Evolutionary conservation across 768 basidiomycete genomes (phyloP).

Genomic region (Termitomyces sp.): DNA sequence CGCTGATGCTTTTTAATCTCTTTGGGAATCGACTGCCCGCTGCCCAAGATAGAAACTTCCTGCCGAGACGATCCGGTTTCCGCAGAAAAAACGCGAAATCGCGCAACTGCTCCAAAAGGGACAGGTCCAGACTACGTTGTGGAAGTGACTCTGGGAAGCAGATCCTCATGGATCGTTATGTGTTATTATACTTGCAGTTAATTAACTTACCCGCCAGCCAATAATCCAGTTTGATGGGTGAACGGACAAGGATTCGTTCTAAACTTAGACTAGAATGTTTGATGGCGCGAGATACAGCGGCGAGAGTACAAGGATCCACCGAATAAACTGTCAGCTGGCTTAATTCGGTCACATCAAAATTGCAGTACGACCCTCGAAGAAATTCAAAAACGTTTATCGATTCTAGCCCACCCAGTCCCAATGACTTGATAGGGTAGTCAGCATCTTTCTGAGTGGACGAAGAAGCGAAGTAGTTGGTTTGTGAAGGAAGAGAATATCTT

Average conservation of each 20-base stretch:
- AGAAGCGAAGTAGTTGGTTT: neutral
- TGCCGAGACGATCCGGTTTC: neutral
- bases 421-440: neutral
- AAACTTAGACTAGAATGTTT: neutral
- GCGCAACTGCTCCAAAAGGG: neutral
- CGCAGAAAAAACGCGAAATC: neutral
- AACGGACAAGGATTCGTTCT: neutral
- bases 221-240: neutral
- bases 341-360: neutral
- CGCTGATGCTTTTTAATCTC: neutral
- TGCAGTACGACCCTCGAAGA: neutral
- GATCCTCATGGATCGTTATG: neutral
- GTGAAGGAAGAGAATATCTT: neutral
- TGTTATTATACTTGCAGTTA: neutral
- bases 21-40: neutral
- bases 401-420: conserved; percentile 2
- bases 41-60: neutral
- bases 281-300: neutral
- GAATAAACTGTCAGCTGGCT: neutral
- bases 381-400: neutral
- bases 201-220: neutral
- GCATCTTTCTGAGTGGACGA: neutral
- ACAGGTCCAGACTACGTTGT: neutral
- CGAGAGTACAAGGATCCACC: neutral
- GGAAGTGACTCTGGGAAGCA: neutral